These are phyloP conservation scores for Wickerhamiella lipophila DNA, from an alignment of 805 yeast species.

Conservation along the genomic window DNA sequence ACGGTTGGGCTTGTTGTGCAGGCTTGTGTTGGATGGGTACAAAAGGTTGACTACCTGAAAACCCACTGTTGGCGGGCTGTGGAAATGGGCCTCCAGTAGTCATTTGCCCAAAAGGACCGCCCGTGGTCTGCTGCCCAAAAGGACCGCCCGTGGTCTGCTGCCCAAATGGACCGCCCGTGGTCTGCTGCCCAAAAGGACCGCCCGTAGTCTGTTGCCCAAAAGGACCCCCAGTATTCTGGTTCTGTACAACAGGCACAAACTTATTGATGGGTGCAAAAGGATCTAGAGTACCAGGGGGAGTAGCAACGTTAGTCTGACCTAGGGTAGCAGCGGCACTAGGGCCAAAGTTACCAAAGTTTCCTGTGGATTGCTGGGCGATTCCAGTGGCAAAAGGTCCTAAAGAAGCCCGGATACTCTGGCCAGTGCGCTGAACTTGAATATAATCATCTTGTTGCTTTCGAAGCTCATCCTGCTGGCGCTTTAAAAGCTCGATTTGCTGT, in stretches of 20 bases:
- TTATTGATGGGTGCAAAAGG: constrained; percentile 18
- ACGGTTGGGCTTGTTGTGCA: not conserved
- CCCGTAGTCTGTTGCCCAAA: constrained; percentile 9
- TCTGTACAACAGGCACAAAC: constrained; percentile 20
- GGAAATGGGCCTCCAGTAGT: constrained; percentile 10
- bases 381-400: constrained; percentile 33
- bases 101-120: constrained; percentile 11
- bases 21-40: constrained; percentile 6
- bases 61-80: constrained; percentile 2
- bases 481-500: constrained; percentile 22
- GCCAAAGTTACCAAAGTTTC: constrained; percentile 29
- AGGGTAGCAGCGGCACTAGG: constrained; percentile 12
- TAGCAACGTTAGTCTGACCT: constrained; percentile 8
- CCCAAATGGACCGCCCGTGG: constrained; percentile 12
- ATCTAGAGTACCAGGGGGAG: constrained; percentile 15
- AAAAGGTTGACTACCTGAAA: not conserved
- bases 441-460: constrained; percentile 22
- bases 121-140: constrained; percentile 8
- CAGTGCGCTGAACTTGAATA: constrained; percentile 26
- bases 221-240: constrained; percentile 6
- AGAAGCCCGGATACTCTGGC: constrained; percentile 19
- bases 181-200: constrained; percentile 15
- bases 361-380: constrained; percentile 33
- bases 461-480: constrained; percentile 23
- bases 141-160: constrained; percentile 15